Percentiles rank a stretch among this genome's conserved stretches.
These are phyloP conservation scores for Neurospora sp. DNA, from an alignment of 495 filamentous ascomycete genomes.

Conservation along the genomic window DNA sequence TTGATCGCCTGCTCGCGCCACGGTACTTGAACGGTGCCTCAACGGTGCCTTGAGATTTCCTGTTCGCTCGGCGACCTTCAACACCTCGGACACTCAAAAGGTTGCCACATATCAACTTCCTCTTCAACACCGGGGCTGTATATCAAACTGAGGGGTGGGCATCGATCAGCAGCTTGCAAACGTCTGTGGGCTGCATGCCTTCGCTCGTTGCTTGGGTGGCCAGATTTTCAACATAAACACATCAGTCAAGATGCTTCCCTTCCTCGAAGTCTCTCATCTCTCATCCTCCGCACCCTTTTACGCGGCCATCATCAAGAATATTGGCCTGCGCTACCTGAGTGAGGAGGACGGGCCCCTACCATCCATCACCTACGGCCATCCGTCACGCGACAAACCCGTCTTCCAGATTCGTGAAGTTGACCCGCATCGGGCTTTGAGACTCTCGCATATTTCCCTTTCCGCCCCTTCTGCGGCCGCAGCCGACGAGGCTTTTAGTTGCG, in stretches of 20 bases:
- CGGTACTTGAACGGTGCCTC: not conserved
- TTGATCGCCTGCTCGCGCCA: not conserved
- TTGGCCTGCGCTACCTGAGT: conserved; percentile 61
- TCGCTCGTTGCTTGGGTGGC: not conserved
- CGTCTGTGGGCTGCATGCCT: not conserved
- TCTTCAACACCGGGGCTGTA: not conserved
- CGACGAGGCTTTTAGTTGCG: conserved; percentile 32
- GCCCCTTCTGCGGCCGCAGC: conserved; percentile 31
- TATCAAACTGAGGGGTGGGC: not conserved
- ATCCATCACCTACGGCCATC: conserved; percentile 21
- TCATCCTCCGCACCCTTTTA: conserved; percentile 74
- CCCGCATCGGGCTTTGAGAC: conserved; percentile 17
- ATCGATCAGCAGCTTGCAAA: not conserved
- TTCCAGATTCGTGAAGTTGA: conserved; percentile 31
- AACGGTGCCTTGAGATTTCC: not conserved
- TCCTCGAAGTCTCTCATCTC: conserved; percentile 58
- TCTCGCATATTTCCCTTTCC: conserved; percentile 29
- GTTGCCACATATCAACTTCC: not conserved
- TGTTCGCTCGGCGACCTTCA: not conserved
- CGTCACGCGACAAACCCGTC: conserved; percentile 13
- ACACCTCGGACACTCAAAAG: not conserved
- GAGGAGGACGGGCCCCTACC: conserved; percentile 26
- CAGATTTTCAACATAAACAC: not conserved
- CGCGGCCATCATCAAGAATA: conserved; percentile 60
- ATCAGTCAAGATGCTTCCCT: conserved; percentile 26